Evolutionary conservation across 805 yeast species (phyloP).

Genomic region (Candida fluviatilis): DNA sequence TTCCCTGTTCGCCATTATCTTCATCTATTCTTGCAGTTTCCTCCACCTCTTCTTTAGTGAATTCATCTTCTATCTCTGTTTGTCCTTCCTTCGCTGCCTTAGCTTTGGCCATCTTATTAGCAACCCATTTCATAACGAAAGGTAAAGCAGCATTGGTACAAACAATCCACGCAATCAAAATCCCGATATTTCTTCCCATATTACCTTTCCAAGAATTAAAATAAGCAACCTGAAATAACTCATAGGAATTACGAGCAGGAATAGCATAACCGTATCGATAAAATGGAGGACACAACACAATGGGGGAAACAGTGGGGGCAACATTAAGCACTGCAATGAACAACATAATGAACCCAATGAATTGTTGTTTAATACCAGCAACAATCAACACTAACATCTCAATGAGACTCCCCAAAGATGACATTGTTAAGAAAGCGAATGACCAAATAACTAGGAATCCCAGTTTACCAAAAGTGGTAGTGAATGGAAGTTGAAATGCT

Average conservation of each 20-base stretch:
- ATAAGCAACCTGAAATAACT: constrained; percentile 27
- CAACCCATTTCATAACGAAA: constrained; percentile 20
- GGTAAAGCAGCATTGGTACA: constrained; percentile 23
- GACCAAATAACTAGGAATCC: constrained; percentile 33
- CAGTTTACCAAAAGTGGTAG: constrained; percentile 22
- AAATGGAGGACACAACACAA: constrained; percentile 21
- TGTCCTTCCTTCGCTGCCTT: constrained; percentile 6
- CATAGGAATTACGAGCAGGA: constrained; percentile 25
- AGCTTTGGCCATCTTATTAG: constrained; percentile 11
- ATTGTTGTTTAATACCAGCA: constrained; percentile 20
- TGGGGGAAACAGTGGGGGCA: constrained; percentile 28
- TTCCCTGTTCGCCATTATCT: no score
- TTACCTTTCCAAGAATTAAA: constrained; percentile 32
- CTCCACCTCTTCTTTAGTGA: no score
- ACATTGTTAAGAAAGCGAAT: constrained; percentile 25
- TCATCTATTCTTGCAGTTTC: no score
- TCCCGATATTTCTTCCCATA: constrained; percentile 29
- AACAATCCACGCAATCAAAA: constrained; percentile 28
- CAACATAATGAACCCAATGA: constrained; percentile 25
- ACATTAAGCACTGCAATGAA: constrained; percentile 25
- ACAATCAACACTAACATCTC: constrained; percentile 22
- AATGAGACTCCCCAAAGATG: constrained; percentile 27
- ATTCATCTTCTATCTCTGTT: no score
- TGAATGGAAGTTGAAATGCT: constrained; percentile 22
- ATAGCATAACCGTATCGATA: constrained; percentile 28